Evolutionary conservation across 495 filamentous ascomycete species (phyloP), one percentile per base, ranked within the genome.

Genomic region (Talaromyces proteolyticus): DNA sequence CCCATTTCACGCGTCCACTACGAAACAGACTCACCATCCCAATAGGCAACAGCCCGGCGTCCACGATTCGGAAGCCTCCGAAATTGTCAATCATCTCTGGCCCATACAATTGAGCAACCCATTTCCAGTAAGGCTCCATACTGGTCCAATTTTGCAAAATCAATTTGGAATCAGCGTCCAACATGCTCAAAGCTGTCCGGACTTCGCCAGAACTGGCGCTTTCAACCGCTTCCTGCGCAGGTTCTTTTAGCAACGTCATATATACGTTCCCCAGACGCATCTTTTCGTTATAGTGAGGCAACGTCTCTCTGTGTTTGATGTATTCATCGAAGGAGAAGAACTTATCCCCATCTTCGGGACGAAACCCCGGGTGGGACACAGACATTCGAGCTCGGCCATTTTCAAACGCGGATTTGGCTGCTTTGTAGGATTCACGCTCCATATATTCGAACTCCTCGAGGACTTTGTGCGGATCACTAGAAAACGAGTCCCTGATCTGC

Each of bases 1-100:
- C 72, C 79, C 79, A 82, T 45, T 57, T 70, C 36, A 82, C 73
- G 57, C 67, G 74, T 58, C 75, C 75, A 29, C 68, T 70, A 56
- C 70, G 72, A 54, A 82, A 65, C 68, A 79, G 71, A 17, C 56
- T 62, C 53, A 81, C 55, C 24, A 83, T 55, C 0, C 80, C 77
- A 29, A 79, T 64, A 0, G 79, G 78, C 52, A 84, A 59, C 49
- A 79, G 70, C 29, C 69, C 69, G 52, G 71, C 65, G 36, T 83
- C 80, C 17, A 78, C 75, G 43, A 84, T 58, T 26, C 57, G 66
- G 57, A 79, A 51, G 2, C 77, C 76, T 6, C 78, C 78, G 56
- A 71, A 80, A 8, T 61, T 51, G 29, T 66, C 60, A 34, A 76
- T 44, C 53, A 82, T 54, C 43, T 82, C 78, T 10, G 63, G 56